Evolutionary conservation across 1,284 basidiomycete species (phyloP).

Genomic region (Tilletiaria anomala): DNA sequence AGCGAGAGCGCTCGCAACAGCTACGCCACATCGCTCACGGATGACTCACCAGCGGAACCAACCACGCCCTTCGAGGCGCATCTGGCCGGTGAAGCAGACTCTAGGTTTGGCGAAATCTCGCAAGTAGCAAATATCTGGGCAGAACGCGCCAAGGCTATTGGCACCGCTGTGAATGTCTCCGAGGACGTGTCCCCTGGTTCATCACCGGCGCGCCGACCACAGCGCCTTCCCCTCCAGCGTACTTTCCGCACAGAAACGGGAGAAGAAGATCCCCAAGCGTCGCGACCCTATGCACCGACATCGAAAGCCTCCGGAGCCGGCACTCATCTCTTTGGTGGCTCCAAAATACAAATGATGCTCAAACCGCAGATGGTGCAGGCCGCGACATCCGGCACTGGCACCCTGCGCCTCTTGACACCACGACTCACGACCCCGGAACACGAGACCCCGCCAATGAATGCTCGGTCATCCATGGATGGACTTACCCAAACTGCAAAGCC

Average conservation of each 20-base stretch:
- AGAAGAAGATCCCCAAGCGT: neutral
- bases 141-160: too few relatives aligned
- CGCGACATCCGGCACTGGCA: constrained; percentile 24
- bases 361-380: constrained; percentile 20
- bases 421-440: constrained; percentile 21
- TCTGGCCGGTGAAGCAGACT: too few relatives aligned
- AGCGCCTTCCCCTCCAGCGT: constrained; percentile 9
- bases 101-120: too few relatives aligned
- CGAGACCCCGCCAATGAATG: too few relatives aligned
- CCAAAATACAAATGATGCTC: constrained; percentile 3
- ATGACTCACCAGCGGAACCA: too few relatives aligned
- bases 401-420: constrained; percentile 23
- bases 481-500: too few relatives aligned
- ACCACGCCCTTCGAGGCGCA: too few relatives aligned
- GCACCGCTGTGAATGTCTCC: too few relatives aligned
- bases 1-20: neutral
- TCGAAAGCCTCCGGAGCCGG: constrained; percentile 10
- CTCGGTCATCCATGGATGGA: too few relatives aligned
- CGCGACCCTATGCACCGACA: neutral
- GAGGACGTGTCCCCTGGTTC: too few relatives aligned
- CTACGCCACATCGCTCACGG: constrained; percentile 3
- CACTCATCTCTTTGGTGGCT: constrained; percentile 11
- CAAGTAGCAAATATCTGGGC: too few relatives aligned
- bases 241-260: constrained; percentile 6
- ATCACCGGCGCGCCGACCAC: constrained; percentile 3